Base-by-base conservation (phyloP, 2,329 filamentous ascomycete species). In the Exophiala alcalophila region DNA sequence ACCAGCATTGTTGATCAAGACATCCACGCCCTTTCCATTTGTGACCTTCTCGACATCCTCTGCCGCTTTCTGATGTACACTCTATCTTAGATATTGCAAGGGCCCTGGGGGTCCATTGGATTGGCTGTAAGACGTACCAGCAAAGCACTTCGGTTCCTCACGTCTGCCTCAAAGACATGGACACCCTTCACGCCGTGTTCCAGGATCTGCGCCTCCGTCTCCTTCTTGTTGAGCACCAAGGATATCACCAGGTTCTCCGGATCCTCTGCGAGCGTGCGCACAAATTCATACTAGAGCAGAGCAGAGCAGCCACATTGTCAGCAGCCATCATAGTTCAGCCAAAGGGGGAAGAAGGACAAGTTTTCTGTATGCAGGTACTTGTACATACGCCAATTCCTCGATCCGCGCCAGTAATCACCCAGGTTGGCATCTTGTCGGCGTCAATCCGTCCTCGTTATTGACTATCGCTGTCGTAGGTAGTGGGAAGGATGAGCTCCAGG, bases 141-240 rank as follows among this genome's bases (percentile, higher is more conserved):
- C 10, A 76, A 56, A 2, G 61, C 55, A 3, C 58, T 55, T 31
- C 65, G 61, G 46, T 69, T 59, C 7, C 59, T 61, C 20, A 77
- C 52, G 44, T 78, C 71, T 11, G 58, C 73, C 14, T 69, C 48
- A 11, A 78, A 14, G 44, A 76, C 60, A 41, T 68, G 64, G 31
- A 77, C 57, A 34, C 76, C 76, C 23, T 55, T 27, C 2, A 62
- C 59, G 4, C 42, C 57, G 49, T 75, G 67, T 23, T 56, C 49
- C 1, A 58, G 51, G 0, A 76, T 59, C 53, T 66, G 71, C 38
- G 67, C 60, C 14, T 74, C 65, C 3, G 71, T 68, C 1, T 58
- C 57, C 1, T 56, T 46, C 49, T 72, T 74, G 57, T 74, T 55
- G 14, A 73, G 71, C 12, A 71, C 72, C 0, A 75, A 57, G 4